Base-by-base conservation (phyloP, 1,139 yeast genomes). In the Sugiyamaella pinicola region DNA sequence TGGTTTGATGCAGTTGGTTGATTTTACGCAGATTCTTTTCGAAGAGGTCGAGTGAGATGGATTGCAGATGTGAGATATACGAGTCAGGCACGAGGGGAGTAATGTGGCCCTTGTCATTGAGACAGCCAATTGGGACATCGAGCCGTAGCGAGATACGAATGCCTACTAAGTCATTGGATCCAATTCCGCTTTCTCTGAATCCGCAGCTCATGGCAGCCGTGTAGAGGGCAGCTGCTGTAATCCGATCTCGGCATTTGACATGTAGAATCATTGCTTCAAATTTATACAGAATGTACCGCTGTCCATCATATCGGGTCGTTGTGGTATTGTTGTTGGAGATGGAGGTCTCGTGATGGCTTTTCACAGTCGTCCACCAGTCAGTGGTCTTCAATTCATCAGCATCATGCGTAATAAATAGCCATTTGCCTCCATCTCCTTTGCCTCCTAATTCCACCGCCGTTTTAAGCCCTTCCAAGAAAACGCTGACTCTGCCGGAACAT, bases 201-300 rank as follows among this genome's bases (percentile, higher is more conserved):
- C 96, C 96, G 68, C 93, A 84, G 8, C 79, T 77, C 90, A 88
- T 85, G 0, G 96, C 95, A 0, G 80, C 71, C 31, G 83, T 79
- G 60, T 83, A 87, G 13, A 89, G 68, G 29, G 71, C 71, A n/a
- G 77, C 74, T 0, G 96, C 96, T 3, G 77, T 70, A 7, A 69
- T 72, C 28, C 75, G 69, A 60, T 82, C 78, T 45, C 93, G 76
- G 64, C 96, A 87, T 64, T 87, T 85, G 10, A 89, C 90, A 67
- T 88, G 96, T 46, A 88, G 70, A 49, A 88, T 88, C 61, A 88
- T 77, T 1, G 96, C 95, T 67, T 88, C 96, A 60, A 84, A 88
- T 65, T 88, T 89, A 73, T 74, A 88, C 41, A 87, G 73, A 9
- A 88, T 77, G 57, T 77, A 82, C 47, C 95, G 71, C 2, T 17